phyloP scores from a whole-genome alignment of 148 eudicot species.

The Limonium bicolor region DNA sequence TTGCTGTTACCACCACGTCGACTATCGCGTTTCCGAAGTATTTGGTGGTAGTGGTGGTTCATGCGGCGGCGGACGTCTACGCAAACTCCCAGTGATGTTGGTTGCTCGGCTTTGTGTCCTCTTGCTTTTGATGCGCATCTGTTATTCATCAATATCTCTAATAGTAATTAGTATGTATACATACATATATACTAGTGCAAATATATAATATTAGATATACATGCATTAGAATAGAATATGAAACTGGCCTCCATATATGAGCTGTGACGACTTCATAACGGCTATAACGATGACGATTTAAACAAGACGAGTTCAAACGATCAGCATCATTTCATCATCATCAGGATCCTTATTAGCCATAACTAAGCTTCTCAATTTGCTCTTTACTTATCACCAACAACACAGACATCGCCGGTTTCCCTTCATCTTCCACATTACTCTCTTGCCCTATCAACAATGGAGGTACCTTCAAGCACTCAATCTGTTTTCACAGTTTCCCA shows the following conservation, averaged over 20 bases:
- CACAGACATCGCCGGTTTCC: neutral
- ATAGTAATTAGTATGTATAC: neutral
- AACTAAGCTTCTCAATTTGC: slow-evolving; percentile 9
- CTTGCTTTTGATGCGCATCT: slow-evolving; percentile 9
- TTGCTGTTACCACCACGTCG: neutral
- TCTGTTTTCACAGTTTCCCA: neutral
- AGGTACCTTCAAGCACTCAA: neutral
- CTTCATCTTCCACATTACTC: neutral
- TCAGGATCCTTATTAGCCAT: neutral
- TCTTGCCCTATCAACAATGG: neutral
- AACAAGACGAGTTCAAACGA: too few relatives aligned
- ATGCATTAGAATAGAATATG: too few relatives aligned
- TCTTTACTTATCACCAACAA: slow-evolving; percentile 1
- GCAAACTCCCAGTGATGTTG: neutral
- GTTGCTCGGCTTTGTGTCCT: slow-evolving; percentile 5
- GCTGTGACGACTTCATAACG: slow-evolving; percentile 11
- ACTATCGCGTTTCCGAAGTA: slow-evolving; percentile 7
- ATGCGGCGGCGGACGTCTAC: slow-evolving; percentile 11
- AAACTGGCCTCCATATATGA: slow-evolving; percentile 12
- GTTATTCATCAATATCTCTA: neutral
- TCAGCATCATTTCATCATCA: neutral
- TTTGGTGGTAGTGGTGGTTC: slow-evolving; percentile 9
- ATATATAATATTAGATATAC: too few relatives aligned
- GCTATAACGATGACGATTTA: slow-evolving; percentile 3
- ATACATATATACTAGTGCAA: neutral